Base-by-base conservation (phyloP, 2,329 filamentous ascomycete species). In the Aspergillus japonicus region DNA sequence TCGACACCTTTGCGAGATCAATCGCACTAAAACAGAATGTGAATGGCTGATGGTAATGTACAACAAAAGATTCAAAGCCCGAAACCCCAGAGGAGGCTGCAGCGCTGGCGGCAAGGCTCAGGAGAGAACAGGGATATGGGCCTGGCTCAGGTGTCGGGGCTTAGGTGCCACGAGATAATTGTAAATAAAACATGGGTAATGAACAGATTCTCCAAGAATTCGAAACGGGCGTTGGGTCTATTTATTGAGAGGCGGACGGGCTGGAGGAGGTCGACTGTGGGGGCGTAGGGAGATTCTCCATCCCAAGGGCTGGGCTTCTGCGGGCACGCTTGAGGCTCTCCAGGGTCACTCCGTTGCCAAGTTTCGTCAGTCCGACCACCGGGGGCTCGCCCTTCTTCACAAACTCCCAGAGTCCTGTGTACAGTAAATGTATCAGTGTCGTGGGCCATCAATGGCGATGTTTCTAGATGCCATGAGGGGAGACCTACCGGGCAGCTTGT, bases 381-480 rank as follows among this genome's bases (percentile, higher is more conserved):
- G 95, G 87, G 2, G 92, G 83, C 69, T 97, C 95, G 7, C 92
- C 92, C 78, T 91, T 97, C 81, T 89, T 92, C 35, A 97, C 92
- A 73, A 98, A 96, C 73, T 97, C 92, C 81, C 92, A 99, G 73
- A 79, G 70, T 50, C 79, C 77, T 80, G 60, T 47, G 55, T 44
- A 56, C 21, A 39, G 55, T 62, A 47, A 57, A 64, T 66, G 23
- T 44, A 65, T 69, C 54, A 71, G 66, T 57, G 54, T 33, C 42
- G 47, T 21, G 8, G 44, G 11, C 31, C 21, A 16, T 47, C n/a
- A 12, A n/a, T 47, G 19, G 24, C 21, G 21, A 39, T 60, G 23
- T 51, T 47, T 21, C 54, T 58, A 54, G 64, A 57, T 50, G 54
- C 11, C 16, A 54, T 24, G 49, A 51, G 56, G 26, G 24, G 26